These are phyloP conservation scores for Leucocoprinus sp. DNA, from an alignment of 768 basidiomycete genomes.

Conservation along the genomic window DNA sequence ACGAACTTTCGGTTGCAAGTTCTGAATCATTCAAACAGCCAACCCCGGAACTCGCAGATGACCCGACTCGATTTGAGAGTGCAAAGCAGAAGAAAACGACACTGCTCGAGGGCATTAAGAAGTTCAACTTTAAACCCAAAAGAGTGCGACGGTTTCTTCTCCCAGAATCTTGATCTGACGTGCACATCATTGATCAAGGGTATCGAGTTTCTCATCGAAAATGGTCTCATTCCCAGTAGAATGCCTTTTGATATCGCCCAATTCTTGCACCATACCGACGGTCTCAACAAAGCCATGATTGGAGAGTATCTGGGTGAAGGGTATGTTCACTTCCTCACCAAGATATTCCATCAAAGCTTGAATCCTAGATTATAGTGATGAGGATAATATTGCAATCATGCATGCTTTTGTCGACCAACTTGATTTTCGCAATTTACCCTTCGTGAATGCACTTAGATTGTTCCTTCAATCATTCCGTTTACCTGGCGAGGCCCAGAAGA, in stretches of 20 bases:
- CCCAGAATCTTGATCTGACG: not conserved
- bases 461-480: conserved; percentile 96
- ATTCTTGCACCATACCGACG: conserved; percentile 85
- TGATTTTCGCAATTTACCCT: conserved; percentile 73
- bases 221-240: conserved; percentile 73
- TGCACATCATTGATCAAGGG: conserved; percentile 43
- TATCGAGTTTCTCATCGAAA: conserved; percentile 78
- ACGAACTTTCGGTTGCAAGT: conserved; percentile 44
- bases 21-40: conserved; percentile 52
- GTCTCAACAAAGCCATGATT: conserved; percentile 90
- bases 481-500: conserved; percentile 96
- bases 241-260: conserved; percentile 71
- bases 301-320: conserved; percentile 98
- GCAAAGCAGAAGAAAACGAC: conserved; percentile 97
- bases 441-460: conserved; percentile 82
- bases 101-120: conserved; percentile 88
- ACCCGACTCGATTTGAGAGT: conserved; percentile 87
- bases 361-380: conserved; percentile 49
- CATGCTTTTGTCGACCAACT: conserved; percentile 94
- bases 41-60: conserved; percentile 80
- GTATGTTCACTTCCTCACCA: conserved; percentile 36
- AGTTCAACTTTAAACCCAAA: conserved; percentile 99
- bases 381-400: conserved; percentile 87
- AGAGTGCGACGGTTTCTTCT: conserved; percentile 41
- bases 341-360: conserved; percentile 1